phyloP scores from a whole-genome alignment of 2,329 filamentous ascomycete genomes.

The Claviceps citrina region DNA sequence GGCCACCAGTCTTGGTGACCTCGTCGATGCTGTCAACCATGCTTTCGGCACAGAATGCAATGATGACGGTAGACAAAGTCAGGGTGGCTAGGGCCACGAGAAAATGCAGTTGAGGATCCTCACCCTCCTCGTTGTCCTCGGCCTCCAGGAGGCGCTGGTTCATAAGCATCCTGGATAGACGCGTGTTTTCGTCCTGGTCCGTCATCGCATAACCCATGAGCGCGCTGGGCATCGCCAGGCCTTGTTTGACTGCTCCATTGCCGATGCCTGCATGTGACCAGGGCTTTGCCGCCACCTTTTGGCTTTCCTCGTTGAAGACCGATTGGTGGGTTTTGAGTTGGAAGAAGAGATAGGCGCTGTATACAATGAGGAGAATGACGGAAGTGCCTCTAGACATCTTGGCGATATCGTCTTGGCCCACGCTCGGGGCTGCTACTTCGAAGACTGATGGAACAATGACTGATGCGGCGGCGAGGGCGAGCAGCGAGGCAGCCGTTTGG shows the following conservation, averaged over 20 bases:
- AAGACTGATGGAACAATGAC: slow-evolving; percentile 88
- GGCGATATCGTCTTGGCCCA: slow-evolving; percentile 34
- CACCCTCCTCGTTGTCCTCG: slow-evolving; percentile 52
- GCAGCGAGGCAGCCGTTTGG: slow-evolving; percentile 69
- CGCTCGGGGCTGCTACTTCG: slow-evolving; percentile 31
- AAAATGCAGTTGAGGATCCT: slow-evolving; percentile 60
- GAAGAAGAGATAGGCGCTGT: slow-evolving; percentile 73
- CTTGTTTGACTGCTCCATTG: slow-evolving; percentile 22
- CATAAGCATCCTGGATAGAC: slow-evolving; percentile 28
- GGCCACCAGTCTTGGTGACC: slow-evolving; percentile 41
- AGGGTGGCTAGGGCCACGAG: slow-evolving; percentile 59
- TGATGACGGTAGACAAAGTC: slow-evolving; percentile 56
- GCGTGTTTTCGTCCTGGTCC: slow-evolving; percentile 24
- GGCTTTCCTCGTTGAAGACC: slow-evolving; percentile 66
- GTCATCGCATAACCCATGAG: slow-evolving; percentile 22
- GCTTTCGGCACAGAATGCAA: slow-evolving; percentile 69
- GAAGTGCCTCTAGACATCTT: slow-evolving; percentile 56
- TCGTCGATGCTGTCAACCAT: slow-evolving; percentile 59
- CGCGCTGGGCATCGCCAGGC: slow-evolving; percentile 24
- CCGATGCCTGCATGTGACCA: slow-evolving; percentile 20
- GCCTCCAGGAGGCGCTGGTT: slow-evolving; percentile 21
- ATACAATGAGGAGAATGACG: slow-evolving; percentile 71
- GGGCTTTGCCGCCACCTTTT: slow-evolving; percentile 54
- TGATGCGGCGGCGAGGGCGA: slow-evolving; percentile 63
- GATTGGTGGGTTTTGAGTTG: slow-evolving; percentile 72